These are phyloP conservation scores for Tarenaya hassleriana DNA, from an alignment of 345 rosid species.

Conservation along the genomic window DNA sequence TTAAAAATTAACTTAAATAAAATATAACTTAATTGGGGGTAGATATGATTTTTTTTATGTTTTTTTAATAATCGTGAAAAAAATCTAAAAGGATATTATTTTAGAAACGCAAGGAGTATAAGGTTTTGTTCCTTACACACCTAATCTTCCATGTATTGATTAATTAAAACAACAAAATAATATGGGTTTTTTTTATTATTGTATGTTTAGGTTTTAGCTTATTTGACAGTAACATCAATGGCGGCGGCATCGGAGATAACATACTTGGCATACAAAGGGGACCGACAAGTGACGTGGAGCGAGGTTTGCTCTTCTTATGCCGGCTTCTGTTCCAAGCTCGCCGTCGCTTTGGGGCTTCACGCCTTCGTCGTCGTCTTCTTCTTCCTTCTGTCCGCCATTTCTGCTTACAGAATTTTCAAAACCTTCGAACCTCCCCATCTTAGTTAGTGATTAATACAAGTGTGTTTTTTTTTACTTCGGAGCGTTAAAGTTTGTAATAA, in stretches of 20 bases:
- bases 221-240: slow-evolving; percentile 71
- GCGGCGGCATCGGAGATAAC: slow-evolving; percentile 64
- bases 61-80: too few relatives aligned
- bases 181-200: background rate
- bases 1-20: too few relatives aligned
- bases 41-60: too few relatives aligned
- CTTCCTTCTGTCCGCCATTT: slow-evolving; percentile 53
- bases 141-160: too few relatives aligned
- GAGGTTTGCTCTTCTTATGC: slow-evolving; percentile 61
- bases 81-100: too few relatives aligned
- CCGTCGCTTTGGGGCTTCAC: slow-evolving; percentile 57
- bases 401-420: slow-evolving; percentile 73
- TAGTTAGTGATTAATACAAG: background rate
- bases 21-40: too few relatives aligned
- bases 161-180: too few relatives aligned
- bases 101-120: too few relatives aligned
- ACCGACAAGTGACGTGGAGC: slow-evolving; percentile 69
- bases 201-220: slow-evolving; percentile 49
- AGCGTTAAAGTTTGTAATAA: background rate
- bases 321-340: slow-evolving; percentile 52
- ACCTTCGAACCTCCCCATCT: slow-evolving; percentile 54
- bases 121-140: too few relatives aligned
- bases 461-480: background rate
- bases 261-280: slow-evolving; percentile 59
- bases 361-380: slow-evolving; percentile 48